Evolutionary conservation across 257 asterid genomes (phyloP).

Genomic region (Forsythia viridissima): DNA sequence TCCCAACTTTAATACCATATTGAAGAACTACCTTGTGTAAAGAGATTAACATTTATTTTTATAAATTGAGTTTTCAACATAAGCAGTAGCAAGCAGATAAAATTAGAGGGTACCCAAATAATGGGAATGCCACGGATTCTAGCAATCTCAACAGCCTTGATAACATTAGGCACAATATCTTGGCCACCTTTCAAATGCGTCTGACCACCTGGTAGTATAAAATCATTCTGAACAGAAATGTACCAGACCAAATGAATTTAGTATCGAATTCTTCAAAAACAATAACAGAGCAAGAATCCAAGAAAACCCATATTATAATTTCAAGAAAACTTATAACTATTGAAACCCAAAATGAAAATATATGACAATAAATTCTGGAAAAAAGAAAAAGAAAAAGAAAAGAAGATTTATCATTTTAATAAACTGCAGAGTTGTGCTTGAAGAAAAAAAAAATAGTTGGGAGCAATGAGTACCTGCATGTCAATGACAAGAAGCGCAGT

Average conservation of each 20-base stretch:
- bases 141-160: constrained; percentile 45
- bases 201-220: constrained; percentile 42
- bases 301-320: background rate
- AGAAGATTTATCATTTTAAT: background rate
- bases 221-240: constrained; percentile 39
- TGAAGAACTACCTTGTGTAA: background rate
- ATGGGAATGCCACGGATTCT: constrained; percentile 44
- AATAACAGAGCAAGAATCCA: background rate
- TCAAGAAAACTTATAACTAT: background rate
- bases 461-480: constrained; percentile 61
- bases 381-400: background rate
- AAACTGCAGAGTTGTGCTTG: background rate
- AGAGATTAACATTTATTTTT: background rate
- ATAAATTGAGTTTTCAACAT: background rate
- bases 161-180: constrained; percentile 43
- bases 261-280: background rate
- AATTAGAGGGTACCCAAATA: constrained; percentile 56
- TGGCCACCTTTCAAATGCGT: constrained; percentile 36
- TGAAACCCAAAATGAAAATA: background rate
- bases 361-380: background rate
- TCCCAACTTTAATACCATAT: background rate
- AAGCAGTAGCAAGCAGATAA: background rate
- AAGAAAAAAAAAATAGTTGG: too few relatives aligned
- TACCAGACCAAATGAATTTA: background rate
- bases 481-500: constrained; percentile 87